Evolutionary conservation across 1,284 basidiomycete species (phyloP).

Genomic region (Trichosporon sp.): DNA sequence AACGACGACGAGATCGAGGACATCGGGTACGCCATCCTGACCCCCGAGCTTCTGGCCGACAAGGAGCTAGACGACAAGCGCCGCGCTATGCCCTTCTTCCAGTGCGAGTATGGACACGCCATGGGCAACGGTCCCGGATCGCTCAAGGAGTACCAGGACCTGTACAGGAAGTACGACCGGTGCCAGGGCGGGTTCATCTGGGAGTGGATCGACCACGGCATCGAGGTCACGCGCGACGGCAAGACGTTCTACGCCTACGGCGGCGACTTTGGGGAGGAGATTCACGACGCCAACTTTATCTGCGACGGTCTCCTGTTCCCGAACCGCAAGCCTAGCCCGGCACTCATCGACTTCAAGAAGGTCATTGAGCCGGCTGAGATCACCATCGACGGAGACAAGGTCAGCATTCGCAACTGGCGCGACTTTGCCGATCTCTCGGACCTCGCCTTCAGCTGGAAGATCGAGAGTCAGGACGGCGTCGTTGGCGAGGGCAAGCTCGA

Average conservation of each 20-base stretch:
- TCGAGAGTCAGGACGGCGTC: conserved; percentile 27
- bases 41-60: conserved; percentile 24
- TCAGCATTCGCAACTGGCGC: conserved; percentile 25
- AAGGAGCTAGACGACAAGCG: conserved; percentile 25
- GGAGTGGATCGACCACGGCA: conserved; percentile 44
- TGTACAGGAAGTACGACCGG: conserved; percentile 37
- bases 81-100: conserved; percentile 33
- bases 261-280: conserved; percentile 42
- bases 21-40: conserved; percentile 26
- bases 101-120: conserved; percentile 37
- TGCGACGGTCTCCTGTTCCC: conserved; percentile 40
- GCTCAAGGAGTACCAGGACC: conserved; percentile 32
- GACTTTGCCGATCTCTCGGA: conserved; percentile 31
- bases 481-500: conserved; percentile 27
- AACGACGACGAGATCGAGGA: conserved; percentile 30
- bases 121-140: conserved; percentile 42
- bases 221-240: conserved; percentile 27
- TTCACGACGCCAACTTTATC: conserved; percentile 39
- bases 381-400: neutral
- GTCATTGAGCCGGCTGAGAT: conserved; percentile 32
- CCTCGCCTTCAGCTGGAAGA: conserved; percentile 31
- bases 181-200: conserved; percentile 40
- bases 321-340: conserved; percentile 34
- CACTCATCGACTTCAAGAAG: conserved; percentile 34
- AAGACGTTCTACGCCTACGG: conserved; percentile 34